A percentile compares a stretch with the other conserved stretches of the same genome.
Conservation (phyloP, 805 yeast genomes). For the Yamadazyma insecticola region DNA sequence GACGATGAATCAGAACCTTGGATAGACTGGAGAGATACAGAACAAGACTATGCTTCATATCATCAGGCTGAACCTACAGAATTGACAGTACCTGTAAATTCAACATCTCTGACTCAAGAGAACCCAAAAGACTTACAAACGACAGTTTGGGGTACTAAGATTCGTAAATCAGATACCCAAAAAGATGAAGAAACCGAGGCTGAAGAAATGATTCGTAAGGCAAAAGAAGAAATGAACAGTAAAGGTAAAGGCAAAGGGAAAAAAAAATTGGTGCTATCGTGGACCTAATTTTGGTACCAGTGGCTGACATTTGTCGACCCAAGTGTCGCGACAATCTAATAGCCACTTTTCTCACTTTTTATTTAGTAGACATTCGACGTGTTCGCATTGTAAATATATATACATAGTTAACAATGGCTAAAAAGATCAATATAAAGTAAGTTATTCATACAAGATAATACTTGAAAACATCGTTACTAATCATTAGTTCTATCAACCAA, state of each 20-base stretch:
- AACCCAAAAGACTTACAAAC: conserved; percentile 24
- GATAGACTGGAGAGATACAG: too few species aligned
- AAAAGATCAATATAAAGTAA: conserved; percentile 25
- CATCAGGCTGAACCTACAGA: conserved; percentile 2
- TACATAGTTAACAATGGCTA: too few species aligned
- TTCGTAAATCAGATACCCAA: conserved; percentile 32
- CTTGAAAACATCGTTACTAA: conserved; percentile 2
- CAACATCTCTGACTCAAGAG: too few species aligned
- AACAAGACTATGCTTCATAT: conserved; percentile 34
- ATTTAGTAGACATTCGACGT: too few species aligned
- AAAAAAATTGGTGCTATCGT: conserved; percentile 40
- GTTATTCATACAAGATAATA: too few species aligned
- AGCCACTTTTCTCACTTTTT: too few species aligned
- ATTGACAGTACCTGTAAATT: not conserved
- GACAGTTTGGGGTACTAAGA: conserved; percentile 77
- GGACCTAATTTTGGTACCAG: too few species aligned
- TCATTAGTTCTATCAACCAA: conserved; percentile 39
- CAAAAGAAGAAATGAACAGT: conserved; percentile 42
- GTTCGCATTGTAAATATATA: too few species aligned
- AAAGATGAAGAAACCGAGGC: conserved; percentile 44
- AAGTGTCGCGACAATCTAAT: too few species aligned
- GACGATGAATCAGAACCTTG: conserved; percentile 16
- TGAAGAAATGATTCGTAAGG: conserved; percentile 48
- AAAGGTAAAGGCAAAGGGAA: conserved; percentile 43
- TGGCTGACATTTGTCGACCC: too few species aligned